Evolutionary conservation across 371 early-diverging fungal genomes (phyloP).

Genomic region (Chytridium lagenaria): DNA sequence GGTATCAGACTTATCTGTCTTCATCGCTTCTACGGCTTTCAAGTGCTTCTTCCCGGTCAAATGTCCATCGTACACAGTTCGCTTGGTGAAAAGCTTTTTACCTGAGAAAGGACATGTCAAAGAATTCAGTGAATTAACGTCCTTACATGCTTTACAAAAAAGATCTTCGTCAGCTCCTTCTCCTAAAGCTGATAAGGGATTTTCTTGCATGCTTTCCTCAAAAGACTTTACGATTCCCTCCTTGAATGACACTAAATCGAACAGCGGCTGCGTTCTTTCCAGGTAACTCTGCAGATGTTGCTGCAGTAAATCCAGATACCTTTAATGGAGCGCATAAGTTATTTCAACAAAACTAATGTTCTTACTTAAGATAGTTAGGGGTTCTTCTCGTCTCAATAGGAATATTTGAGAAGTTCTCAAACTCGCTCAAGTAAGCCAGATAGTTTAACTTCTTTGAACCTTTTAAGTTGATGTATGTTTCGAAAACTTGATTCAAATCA

Average conservation of each 20-base stretch:
- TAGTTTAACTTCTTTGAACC: constrained; percentile 76
- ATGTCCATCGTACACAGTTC: constrained; percentile 85
- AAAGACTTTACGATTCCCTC: constrained; percentile 43
- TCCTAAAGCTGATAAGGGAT: constrained; percentile 57
- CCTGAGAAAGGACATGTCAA: too few relatives aligned
- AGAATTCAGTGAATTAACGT: too few relatives aligned
- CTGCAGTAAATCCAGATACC: constrained; percentile 71
- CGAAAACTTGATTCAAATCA: constrained; percentile 82
- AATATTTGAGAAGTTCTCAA: constrained; percentile 69
- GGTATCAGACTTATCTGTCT: constrained; percentile 18
- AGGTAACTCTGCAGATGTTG: constrained; percentile 81
- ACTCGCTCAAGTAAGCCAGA: constrained; percentile 74
- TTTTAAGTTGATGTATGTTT: constrained; percentile 82
- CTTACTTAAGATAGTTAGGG: constrained; percentile 66
- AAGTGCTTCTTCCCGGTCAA: constrained; percentile 88
- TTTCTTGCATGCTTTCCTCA: neutral
- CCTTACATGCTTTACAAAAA: constrained; percentile 82
- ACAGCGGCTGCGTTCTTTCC: constrained; percentile 78
- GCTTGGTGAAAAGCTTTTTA: constrained; percentile 82
- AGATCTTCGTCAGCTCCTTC: constrained; percentile 64
- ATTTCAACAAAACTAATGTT: constrained; percentile 1
- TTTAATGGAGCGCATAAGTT: constrained; percentile 23
- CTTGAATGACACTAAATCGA: constrained; percentile 66
- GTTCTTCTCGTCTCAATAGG: constrained; percentile 68
- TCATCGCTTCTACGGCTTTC: constrained; percentile 72